Evolutionary conservation across 1,284 basidiomycete species (phyloP), one percentile per base, ranked within the genome.

Genomic region (Pterulicium gracile): DNA sequence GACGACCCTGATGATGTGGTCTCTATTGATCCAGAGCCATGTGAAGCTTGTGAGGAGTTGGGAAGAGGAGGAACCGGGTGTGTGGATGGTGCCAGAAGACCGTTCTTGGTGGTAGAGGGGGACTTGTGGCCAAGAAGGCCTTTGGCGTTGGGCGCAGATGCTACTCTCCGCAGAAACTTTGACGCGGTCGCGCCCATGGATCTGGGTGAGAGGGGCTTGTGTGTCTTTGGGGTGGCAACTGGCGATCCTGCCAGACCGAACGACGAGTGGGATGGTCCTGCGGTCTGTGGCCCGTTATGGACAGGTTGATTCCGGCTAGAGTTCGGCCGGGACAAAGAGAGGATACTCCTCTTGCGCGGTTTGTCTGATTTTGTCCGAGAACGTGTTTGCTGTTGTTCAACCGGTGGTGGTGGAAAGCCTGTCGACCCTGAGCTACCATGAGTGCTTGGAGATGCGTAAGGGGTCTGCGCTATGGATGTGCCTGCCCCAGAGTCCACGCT

Each of bases 121-220:
- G 73, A 70, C 46, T 72, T 72, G 39, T 75, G 70, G 48, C 70
- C 64, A 41, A 77, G 64, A 42, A 97, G 70, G 36, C 85, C 86
- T 63, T 98, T 98, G 42, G 92, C 85, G 61, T 98, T 98, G 1
- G 95, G 95, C 1, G 94, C 94, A 18, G 92, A 96, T 1, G 94
- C 92, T 40, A 98, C 95, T 34, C 95, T 81, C 44, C 95, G 82
- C 34, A 98, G 80, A 64, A 96, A 92, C 22, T 91, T 80, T 43
- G 83, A 75, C 4, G 88, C 85, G 1, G 79, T 77, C 14, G 79
- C 78, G 41, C 78, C 68, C 61, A 86, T 71, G 14, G 73, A 69
- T 57, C 75, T 81, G 27, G 83, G 78, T 4, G 77, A 80, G 24
- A 83, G 64, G 15, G 5, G 65, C 65, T 45, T 56, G 62, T 46